Evolutionary conservation across 2,329 filamentous ascomycete genomes (phyloP), one percentile per base, ranked within the genome.

Genomic region (Bretziella fagacearum): DNA sequence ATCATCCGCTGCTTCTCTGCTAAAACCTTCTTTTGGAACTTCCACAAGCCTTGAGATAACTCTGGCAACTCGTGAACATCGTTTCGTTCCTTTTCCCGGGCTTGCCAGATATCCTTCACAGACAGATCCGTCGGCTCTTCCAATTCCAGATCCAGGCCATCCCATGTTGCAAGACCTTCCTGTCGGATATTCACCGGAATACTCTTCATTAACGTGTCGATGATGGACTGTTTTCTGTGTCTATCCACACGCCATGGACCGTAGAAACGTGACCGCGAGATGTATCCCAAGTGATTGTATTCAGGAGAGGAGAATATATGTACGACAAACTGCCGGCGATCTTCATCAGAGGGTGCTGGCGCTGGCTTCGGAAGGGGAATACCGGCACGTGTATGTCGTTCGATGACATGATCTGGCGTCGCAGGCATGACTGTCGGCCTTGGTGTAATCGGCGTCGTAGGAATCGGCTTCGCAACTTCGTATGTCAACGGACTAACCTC

Each of bases 401-500:
- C 26, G 26, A 41, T 26, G 22, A 35, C 29, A 39, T 50, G 48
- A 15, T 50, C 37, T 6, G 48, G 48, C 2, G 43, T 35, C 10
- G 45, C 27, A 7, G 41, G 58, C 1, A 52, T 47, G 32, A 48
- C 23, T 13, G 47, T 49, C 10, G 30, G 29, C 25, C 33, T 6
- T 6, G 46, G 46, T 10, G 20, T 33, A 5, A 49, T 15, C 4
- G 46, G 44, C 10, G 42, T 20, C 10, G 26, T 32, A 8, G 37
- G 22, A 7, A 8, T 23, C 1, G 36, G 32, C 6, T 39, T 44
- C 13, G 65, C 52, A 45, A 70, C 54, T 22, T 62, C 61, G 53
- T 69, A 73, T 25, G 60, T 59, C 35, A 74, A 56, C 1, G 71
- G 72, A 51, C 71, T 73, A 32, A 51, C 51, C 22, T 52, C 53